Evolutionary conservation across 2,329 filamentous ascomycete genomes (phyloP).

Genomic region (Alternaria brassicae): DNA sequence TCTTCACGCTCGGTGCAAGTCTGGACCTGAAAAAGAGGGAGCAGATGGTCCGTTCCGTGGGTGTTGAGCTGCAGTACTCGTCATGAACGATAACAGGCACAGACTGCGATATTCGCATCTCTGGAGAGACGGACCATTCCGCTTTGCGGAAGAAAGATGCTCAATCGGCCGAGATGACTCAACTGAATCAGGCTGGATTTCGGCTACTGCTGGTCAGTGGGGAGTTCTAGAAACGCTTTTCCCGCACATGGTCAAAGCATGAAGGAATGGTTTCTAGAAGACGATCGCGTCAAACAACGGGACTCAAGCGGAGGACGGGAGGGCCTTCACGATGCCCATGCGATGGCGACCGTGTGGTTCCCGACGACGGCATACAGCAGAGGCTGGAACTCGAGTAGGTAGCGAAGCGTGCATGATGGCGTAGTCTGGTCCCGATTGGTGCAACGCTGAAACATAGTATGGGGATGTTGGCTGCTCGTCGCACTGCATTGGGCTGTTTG

Average conservation of each 20-base stretch:
- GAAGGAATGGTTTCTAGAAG: slow-evolving; percentile 26
- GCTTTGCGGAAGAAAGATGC: slow-evolving; percentile 15
- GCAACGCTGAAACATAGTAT: slow-evolving; percentile 35
- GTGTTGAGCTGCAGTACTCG: slow-evolving; percentile 82
- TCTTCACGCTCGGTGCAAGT: slow-evolving; percentile 88
- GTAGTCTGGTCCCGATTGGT: slow-evolving; percentile 31
- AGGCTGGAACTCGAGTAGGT: slow-evolving; percentile 23
- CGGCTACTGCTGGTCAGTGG: slow-evolving; percentile 16
- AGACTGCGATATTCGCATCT: slow-evolving; percentile 13
- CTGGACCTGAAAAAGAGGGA: slow-evolving; percentile 80
- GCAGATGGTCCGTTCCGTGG: slow-evolving; percentile 77
- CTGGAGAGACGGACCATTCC: slow-evolving; percentile 10
- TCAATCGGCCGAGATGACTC: slow-evolving; percentile 5
- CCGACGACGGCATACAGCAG: slow-evolving; percentile 25
- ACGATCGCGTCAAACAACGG: slow-evolving; percentile 25
- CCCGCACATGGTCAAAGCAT: slow-evolving; percentile 15
- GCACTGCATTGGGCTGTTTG: slow-evolving; percentile 25
- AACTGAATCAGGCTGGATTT: slow-evolving; percentile 1
- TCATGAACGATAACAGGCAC: slow-evolving; percentile 61
- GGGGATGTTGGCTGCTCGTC: slow-evolving; percentile 28
- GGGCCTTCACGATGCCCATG: slow-evolving; percentile 13
- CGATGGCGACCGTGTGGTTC: slow-evolving; percentile 25
- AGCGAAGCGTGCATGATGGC: slow-evolving; percentile 24
- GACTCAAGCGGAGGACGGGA: slow-evolving; percentile 12
- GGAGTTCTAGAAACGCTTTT: slow-evolving; percentile 29